Percentiles rank a stretch among this genome's conserved stretches.
These are phyloP conservation scores for Oenanthe javanica DNA, from an alignment of 140 eudicot species.

Conservation along the genomic window DNA sequence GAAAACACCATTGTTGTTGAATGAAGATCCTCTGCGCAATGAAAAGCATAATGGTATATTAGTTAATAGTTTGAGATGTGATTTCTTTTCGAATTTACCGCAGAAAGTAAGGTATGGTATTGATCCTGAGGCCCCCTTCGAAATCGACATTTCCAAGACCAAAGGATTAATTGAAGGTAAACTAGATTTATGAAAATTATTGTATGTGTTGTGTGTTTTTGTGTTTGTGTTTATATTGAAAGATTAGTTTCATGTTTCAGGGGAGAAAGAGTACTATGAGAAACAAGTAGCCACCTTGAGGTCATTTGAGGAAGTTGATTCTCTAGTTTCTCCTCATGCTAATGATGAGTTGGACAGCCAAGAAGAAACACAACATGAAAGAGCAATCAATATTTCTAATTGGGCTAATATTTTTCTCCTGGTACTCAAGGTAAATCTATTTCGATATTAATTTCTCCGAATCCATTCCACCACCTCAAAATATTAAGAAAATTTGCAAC, in stretches of 20 bases:
- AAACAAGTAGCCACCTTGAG: slow-evolving; percentile 75
- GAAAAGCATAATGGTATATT: slow-evolving; percentile 24
- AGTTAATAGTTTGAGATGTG: slow-evolving; percentile 32
- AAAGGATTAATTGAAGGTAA: slow-evolving; percentile 54
- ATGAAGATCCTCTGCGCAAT: slow-evolving; percentile 18
- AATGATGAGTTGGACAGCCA: slow-evolving; percentile 34
- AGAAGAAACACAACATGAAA: slow-evolving; percentile 76
- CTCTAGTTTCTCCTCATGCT: slow-evolving; percentile 29
- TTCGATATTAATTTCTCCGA: background rate
- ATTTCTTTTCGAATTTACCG: slow-evolving; percentile 63
- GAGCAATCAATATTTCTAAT: slow-evolving; percentile 80
- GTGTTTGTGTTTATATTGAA: background rate
- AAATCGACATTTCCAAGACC: slow-evolving; percentile 55
- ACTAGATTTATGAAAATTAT: background rate
- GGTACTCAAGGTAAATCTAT: slow-evolving; percentile 51
- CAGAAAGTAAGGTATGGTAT: slow-evolving; percentile 44
- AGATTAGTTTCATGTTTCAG: slow-evolving; percentile 23
- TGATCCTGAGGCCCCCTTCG: slow-evolving; percentile 71
- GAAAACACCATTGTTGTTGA: slow-evolving; percentile 49
- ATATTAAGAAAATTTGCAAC: too few relatives aligned
- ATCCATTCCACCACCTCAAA: too few relatives aligned
- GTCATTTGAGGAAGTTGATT: slow-evolving; percentile 83
- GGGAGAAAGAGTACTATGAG: slow-evolving; percentile 85
- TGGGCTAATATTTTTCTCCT: slow-evolving; percentile 73
- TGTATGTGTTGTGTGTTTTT: background rate